Conservation (phyloP, 1,284 basidiomycete species). For the Porogramme epimiltina region DNA sequence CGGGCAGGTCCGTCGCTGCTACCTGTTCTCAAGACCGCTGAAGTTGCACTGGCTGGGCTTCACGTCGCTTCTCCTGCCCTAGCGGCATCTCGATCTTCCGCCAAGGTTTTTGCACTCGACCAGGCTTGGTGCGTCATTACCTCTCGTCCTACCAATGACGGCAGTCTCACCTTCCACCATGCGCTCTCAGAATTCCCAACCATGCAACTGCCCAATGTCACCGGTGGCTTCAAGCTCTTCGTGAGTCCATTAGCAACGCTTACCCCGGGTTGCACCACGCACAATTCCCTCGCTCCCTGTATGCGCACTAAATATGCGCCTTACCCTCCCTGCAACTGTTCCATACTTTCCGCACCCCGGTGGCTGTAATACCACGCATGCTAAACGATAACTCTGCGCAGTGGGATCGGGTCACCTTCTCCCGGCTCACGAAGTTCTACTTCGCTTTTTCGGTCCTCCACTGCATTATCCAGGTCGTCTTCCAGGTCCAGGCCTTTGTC, state of each 20-base stretch:
- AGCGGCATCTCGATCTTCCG: constrained; percentile 40
- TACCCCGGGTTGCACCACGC: neutral
- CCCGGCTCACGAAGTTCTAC: constrained; percentile 65
- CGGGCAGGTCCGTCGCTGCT: constrained; percentile 53
- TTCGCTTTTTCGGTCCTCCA: constrained; percentile 68
- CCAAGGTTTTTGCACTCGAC: constrained; percentile 29
- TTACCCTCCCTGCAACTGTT: neutral
- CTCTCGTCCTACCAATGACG: constrained; percentile 3
- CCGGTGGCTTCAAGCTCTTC: constrained; percentile 50
- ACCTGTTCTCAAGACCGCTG: constrained; percentile 13
- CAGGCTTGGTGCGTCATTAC: constrained; percentile 16
- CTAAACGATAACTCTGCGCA: constrained; percentile 34
- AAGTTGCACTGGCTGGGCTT: constrained; percentile 31
- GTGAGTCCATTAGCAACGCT: constrained; percentile 38
- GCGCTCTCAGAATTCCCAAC: constrained; percentile 6
- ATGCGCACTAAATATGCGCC: neutral
- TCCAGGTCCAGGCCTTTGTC: constrained; percentile 68
- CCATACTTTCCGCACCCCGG: neutral
- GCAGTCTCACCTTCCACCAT: neutral
- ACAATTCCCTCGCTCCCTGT: neutral
- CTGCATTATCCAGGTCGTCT: constrained; percentile 65
- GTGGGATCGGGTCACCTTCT: constrained; percentile 74
- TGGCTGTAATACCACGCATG: neutral
- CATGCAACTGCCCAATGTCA: constrained; percentile 33
- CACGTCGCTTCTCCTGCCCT: constrained; percentile 40